Conservation (phyloP, 148 eudicot genomes). For the Amaranthus palmeri region DNA sequence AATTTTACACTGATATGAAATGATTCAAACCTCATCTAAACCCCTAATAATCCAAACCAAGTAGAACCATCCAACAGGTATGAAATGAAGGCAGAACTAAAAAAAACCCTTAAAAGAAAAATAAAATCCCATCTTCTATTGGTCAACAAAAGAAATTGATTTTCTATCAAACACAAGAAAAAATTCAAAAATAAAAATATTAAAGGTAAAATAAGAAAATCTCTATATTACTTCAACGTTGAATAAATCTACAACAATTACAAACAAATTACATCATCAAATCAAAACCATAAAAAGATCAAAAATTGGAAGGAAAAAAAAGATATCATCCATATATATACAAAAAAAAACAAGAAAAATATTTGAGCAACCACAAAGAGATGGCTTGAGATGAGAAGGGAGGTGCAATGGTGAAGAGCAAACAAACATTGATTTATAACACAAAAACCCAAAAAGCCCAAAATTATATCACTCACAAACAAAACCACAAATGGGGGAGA, state of each 20-base stretch:
- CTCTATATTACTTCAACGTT: background rate
- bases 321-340: background rate
- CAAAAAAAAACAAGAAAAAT: background rate
- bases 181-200: background rate
- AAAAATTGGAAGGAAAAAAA: background rate
- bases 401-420: no score
- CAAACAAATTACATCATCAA: background rate
- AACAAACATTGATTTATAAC: no score
- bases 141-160: conserved; percentile 4
- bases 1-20: no score
- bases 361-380: background rate
- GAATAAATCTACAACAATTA: background rate
- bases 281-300: background rate
- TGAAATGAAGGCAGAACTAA: background rate
- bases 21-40: no score
- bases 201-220: background rate
- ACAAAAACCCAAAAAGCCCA: no score
- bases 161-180: background rate
- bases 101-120: background rate
- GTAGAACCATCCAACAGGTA: background rate
- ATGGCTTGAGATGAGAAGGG: no score
- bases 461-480: no score
- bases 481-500: no score
- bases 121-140: background rate
- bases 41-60: no score